Conservation (phyloP, 164 flowering plant genomes). For the Aristolochia californica region DNA sequence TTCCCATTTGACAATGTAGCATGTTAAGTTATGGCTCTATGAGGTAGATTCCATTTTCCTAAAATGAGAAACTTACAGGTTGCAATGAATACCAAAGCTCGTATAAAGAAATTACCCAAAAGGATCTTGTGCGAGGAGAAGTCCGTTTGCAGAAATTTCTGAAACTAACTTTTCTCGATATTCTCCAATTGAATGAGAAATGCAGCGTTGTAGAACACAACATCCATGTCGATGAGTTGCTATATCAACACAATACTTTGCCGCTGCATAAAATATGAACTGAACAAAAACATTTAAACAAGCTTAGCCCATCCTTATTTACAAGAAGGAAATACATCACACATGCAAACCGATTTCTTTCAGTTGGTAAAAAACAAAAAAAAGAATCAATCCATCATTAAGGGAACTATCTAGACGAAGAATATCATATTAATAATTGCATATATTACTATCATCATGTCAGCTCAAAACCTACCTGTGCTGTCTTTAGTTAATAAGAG, state of each 20-base stretch:
- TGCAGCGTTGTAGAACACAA: conserved; percentile 43
- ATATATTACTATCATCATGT: too few species aligned
- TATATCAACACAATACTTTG: conserved; percentile 37
- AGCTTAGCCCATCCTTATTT: background rate
- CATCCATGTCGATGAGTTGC: conserved; percentile 52
- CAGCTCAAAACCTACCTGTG: too few species aligned
- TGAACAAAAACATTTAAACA: conserved; percentile 12
- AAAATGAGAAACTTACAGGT: background rate
- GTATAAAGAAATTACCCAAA: conserved; percentile 32
- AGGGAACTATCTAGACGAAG: too few species aligned
- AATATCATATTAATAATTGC: too few species aligned
- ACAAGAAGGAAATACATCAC: too few species aligned
- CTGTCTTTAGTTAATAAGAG: too few species aligned
- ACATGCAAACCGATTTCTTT: too few species aligned
- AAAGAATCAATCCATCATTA: too few species aligned
- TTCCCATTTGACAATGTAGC: too few species aligned
- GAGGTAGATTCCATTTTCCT: too few species aligned
- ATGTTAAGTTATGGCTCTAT: too few species aligned
- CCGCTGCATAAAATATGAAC: conserved; percentile 41
- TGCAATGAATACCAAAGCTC: background rate
- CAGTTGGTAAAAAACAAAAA: too few species aligned
- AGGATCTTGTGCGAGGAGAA: conserved; percentile 43
- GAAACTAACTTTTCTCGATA: conserved; percentile 28
- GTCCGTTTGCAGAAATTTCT: conserved; percentile 33
- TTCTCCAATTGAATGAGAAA: conserved; percentile 31